These are phyloP conservation scores for Thalassiosira exigua DNA, from an alignment of 352 stramenopile species.

Conservation along the genomic window DNA sequence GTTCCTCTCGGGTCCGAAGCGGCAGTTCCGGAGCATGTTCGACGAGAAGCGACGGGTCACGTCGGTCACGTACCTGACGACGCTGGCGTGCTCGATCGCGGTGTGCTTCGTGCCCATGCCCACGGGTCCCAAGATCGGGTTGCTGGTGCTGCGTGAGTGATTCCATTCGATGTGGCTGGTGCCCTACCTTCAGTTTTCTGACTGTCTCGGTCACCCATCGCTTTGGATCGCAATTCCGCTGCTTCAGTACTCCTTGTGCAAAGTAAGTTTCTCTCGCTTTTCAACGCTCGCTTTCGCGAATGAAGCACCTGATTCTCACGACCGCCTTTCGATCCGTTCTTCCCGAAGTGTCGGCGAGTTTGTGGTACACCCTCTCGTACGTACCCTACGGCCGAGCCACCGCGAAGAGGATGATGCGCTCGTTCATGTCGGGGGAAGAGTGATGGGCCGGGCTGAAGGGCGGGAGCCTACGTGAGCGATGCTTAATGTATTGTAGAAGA, in stretches of 20 bases:
- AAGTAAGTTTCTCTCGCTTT: constrained; percentile 15
- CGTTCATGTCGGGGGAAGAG: constrained; percentile 29
- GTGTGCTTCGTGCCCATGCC: constrained; percentile 76
- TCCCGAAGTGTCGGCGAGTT: constrained; percentile 65
- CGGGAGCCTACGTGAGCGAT: too few species aligned
- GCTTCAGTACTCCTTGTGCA: constrained; percentile 45
- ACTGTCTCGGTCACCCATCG: too few species aligned
- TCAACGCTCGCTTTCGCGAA: not conserved
- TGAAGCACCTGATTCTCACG: not conserved
- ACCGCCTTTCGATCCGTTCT: constrained; percentile 1
- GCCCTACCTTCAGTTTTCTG: not conserved
- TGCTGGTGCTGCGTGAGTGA: constrained; percentile 56
- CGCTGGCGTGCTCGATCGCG: constrained; percentile 65
- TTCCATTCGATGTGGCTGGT: not conserved
- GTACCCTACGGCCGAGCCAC: constrained; percentile 81
- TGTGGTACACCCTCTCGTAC: constrained; percentile 85
- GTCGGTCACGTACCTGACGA: constrained; percentile 70
- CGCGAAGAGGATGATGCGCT: constrained; percentile 50
- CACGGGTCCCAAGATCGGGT: constrained; percentile 54
- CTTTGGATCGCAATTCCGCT: too few species aligned
- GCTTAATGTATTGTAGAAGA: too few species aligned
- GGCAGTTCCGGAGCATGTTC: constrained; percentile 80
- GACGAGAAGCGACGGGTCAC: constrained; percentile 68
- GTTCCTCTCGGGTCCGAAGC: constrained; percentile 82
- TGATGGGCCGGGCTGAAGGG: too few species aligned